Conservation (phyloP, 352 stramenopile species). For the Phytophthora fragariae region DNA sequence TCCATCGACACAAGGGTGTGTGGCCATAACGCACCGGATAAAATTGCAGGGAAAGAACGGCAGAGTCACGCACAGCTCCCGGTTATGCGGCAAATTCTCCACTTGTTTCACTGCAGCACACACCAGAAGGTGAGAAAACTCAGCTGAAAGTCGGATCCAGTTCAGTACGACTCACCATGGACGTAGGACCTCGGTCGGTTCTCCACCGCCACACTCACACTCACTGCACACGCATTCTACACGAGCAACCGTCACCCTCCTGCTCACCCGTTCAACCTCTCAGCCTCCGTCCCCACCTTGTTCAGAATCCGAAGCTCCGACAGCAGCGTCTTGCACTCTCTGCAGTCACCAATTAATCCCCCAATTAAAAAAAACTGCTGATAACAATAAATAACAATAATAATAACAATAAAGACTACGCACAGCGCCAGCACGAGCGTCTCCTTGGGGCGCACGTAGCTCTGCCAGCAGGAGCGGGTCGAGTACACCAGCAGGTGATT, state of each 20-base stretch:
- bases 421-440: constrained; percentile 63
- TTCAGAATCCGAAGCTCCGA: constrained; percentile 79
- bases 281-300: constrained; percentile 46
- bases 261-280: neutral
- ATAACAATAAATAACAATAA: neutral
- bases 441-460: constrained; percentile 60
- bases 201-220: constrained; percentile 75
- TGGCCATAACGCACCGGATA: constrained; percentile 42
- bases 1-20: neutral
- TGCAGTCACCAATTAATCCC: constrained; percentile 15
- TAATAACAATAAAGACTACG: constrained; percentile 8
- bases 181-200: constrained; percentile 71
- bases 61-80: constrained; percentile 61
- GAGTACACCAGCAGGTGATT: constrained; percentile 65
- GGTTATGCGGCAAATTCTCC: constrained; percentile 61
- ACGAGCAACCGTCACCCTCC: neutral
- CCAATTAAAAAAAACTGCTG: neutral
- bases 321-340: constrained; percentile 69
- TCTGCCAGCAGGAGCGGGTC: constrained; percentile 65
- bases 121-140: neutral
- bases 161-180: constrained; percentile 35
- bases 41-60: constrained; percentile 76
- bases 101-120: constrained; percentile 51
- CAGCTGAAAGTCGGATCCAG: neutral
- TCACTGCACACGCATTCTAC: constrained; percentile 71